Base-by-base conservation (phyloP, 2,329 filamentous ascomycete genomes). In the Rutstroemia sp. region DNA sequence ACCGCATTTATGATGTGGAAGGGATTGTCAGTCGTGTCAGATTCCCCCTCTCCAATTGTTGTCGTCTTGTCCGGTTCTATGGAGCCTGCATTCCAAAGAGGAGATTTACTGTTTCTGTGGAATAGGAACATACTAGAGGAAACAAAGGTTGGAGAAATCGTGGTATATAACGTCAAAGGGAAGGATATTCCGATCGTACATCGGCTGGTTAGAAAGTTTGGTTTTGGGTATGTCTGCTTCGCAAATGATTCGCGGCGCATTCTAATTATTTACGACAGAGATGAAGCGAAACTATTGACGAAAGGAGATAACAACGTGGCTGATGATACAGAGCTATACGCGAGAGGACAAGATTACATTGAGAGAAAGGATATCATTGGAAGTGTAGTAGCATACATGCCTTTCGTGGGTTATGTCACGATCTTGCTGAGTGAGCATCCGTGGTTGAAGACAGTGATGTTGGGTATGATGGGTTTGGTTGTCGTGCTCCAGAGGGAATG, bases 181-280 rank as follows among this genome's bases (percentile, higher is more conserved):
- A 99, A 97, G 78, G 89, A 96, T 63, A 97, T 99, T 61, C 94
- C 94, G 30, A 99, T 99, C 72, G 94, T 99, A 63, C 94, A 99
- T 75, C 79, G 94, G 51, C 81, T 97, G 9, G 87, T 97, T 54
- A 82, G 92, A 73, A 84, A 83, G 69, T 86, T 85, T 69, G 83
- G 83, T 21, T 66, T 67, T 30, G 82, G 82, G 76, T 81, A 68
- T 57, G 78, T 71, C 50, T 17, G 25, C 16, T 25, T 25, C 23
- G 17, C n/a, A 42, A 27, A 40, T 17, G 10, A 10, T 7, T 30
- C 21, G 8, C 25, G 9, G 12, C 30, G 30, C 12, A 34, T 34
- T 27, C 54, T 56, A 30, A 55, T 39, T 30, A 7, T 23, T 12
- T 10, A 21, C 17, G n/a, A 8, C 30, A 82, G 80, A 23, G 73